phyloP scores from a whole-genome alignment of 2,329 filamentous ascomycete species.

The Botrytis elliptica region DNA sequence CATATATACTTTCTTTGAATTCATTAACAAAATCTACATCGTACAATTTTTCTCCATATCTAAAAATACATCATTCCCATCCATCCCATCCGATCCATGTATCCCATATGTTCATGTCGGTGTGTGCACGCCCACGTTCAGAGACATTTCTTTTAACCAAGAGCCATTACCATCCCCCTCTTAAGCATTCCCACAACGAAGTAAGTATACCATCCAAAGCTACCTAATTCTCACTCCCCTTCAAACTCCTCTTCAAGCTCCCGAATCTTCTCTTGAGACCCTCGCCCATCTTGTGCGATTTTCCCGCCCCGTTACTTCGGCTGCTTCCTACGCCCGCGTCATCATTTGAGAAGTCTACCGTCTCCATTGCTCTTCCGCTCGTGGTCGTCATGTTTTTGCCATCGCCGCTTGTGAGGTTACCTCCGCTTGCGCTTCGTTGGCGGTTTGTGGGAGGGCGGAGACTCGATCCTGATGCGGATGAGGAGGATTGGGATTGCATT shows the following conservation, averaged over 20 bases:
- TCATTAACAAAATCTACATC: not conserved
- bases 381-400: not conserved
- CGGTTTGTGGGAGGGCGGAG: slow-evolving; percentile 32
- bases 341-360: slow-evolving; percentile 16
- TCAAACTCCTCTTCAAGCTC: slow-evolving; percentile 48
- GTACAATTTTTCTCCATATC: not conserved
- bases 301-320: slow-evolving; percentile 43
- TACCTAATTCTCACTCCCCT: slow-evolving; percentile 11
- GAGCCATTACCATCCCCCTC: not conserved
- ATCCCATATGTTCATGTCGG: not conserved
- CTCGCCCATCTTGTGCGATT: slow-evolving; percentile 42
- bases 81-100: not conserved
- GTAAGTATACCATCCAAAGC: not conserved
- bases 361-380: slow-evolving; percentile 19
- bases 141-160: not conserved
- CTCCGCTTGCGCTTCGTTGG: slow-evolving; percentile 47
- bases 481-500: slow-evolving; percentile 45
- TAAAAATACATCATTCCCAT: not conserved
- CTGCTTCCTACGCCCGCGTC: slow-evolving; percentile 18
- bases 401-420: slow-evolving; percentile 16
- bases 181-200: not conserved
- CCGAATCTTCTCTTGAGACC: slow-evolving; percentile 55
- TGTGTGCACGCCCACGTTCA: not conserved
- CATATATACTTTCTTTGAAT: not conserved
- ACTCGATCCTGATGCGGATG: slow-evolving; percentile 20